These are phyloP conservation scores for Rhizophora apiculata DNA, from an alignment of 345 rosid genomes.

Conservation along the genomic window DNA sequence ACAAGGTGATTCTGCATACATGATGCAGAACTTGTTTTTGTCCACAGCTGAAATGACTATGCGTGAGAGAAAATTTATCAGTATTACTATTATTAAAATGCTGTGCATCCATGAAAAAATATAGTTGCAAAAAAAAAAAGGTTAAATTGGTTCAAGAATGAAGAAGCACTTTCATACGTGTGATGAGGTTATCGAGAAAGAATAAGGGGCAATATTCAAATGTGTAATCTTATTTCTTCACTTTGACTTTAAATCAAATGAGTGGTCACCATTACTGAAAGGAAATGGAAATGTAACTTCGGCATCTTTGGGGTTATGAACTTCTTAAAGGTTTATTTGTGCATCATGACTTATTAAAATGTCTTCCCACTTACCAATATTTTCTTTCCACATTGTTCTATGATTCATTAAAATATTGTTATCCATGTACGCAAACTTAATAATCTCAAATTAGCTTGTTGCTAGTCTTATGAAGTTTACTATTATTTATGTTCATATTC, in stretches of 20 bases:
- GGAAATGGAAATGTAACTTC: conserved; percentile 3
- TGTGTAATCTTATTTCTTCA: background rate
- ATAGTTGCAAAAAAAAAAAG: background rate
- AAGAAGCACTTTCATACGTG: conserved; percentile 1
- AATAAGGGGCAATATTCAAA: background rate
- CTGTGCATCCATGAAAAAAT: background rate
- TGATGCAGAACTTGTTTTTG: background rate
- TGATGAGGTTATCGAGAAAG: background rate
- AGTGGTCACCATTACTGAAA: background rate
- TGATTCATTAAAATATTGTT: too few species aligned
- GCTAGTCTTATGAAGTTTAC: too few species aligned
- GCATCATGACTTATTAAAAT: too few species aligned
- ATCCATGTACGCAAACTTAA: too few species aligned
- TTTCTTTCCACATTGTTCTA: too few species aligned
- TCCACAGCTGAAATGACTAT: background rate
- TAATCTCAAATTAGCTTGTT: too few species aligned
- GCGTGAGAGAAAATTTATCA: background rate
- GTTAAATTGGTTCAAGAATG: background rate
- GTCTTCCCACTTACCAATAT: too few species aligned
- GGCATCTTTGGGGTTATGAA: background rate
- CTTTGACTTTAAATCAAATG: conserved; percentile 1
- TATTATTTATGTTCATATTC: too few species aligned
- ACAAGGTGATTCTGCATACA: background rate
- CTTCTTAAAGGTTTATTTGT: conserved; percentile 1
- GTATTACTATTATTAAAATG: conserved; percentile 4